A percentile compares a stretch with the other conserved stretches of the same genome.
phyloP scores from a whole-genome alignment of 1,284 basidiomycete genomes.

The Sporisorium scitamineum region DNA sequence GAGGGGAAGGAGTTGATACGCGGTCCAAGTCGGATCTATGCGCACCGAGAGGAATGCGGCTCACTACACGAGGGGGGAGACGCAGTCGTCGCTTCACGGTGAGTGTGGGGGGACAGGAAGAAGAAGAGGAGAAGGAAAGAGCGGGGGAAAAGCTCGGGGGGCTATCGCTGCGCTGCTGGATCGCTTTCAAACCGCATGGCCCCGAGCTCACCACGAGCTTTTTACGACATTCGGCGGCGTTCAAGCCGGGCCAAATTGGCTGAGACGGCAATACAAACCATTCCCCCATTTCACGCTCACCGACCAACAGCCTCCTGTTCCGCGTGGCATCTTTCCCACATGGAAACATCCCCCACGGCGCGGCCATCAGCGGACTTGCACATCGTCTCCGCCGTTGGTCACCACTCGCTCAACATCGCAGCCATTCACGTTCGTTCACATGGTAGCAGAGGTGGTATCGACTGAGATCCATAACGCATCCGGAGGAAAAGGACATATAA shows the following conservation, averaged over 20 bases:
- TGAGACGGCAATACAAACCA: constrained; percentile 8
- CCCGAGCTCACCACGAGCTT: neutral
- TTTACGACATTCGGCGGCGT: constrained; percentile 3
- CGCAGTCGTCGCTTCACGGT: neutral
- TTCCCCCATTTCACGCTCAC: neutral
- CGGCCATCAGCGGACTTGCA: neutral
- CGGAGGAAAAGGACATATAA: neutral
- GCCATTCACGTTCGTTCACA: too few species aligned
- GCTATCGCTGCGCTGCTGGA: neutral
- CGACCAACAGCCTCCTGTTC: neutral
- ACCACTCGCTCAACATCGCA: too few species aligned
- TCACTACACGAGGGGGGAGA: neutral
- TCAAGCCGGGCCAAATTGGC: constrained; percentile 2
- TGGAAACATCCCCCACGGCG: neutral
- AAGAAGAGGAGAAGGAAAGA: neutral
- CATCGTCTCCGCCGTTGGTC: neutral
- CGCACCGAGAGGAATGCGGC: neutral
- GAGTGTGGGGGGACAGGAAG: neutral
- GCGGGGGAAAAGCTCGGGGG: too few species aligned
- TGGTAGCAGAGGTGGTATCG: neutral
- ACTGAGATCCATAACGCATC: neutral
- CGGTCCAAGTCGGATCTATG: constrained; percentile 1
- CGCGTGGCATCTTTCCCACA: neutral
- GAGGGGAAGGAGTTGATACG: neutral
- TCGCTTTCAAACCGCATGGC: constrained; percentile 7